Base-by-base conservation (phyloP, 257 asterid genomes). In the Asclepias syriaca region DNA sequence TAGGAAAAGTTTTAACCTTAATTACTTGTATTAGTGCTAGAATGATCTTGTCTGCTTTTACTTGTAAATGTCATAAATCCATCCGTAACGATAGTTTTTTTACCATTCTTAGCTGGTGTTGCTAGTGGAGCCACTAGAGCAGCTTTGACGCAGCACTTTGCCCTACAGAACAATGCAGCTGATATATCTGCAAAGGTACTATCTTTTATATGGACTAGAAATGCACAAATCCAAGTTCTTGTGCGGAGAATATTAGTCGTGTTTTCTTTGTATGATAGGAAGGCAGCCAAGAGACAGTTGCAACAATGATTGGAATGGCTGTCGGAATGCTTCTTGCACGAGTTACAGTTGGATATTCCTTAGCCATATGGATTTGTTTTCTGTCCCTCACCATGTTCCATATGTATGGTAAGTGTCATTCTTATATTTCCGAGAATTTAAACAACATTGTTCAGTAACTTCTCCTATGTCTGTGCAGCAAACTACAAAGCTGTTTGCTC, bases 61-160 rank as follows among this genome's bases (percentile, higher is more conserved):
- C 19, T 57, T 22, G 63, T 58, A 58, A 58, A 58, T 3, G 14
- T 58, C 27, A 56, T 56, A 21, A 21, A 11, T 1, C 45, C 45
- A 13, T 61, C 34, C 46, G 3, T 29, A 29, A 29, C 3, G 34
- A 21, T 7, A 9, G 16, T 70, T 40, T 51, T 54, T 61, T 61
- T 18, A 51, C 40, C n/a, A 18, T 64, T 65, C 77, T 55, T 69
- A 95, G 99, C 98, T 85, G 99, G 99, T 40, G 99, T 95, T 79
- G 98, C 99, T 75, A 95, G 99, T 85, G 99, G 97, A 73, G 95
- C 99, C 74, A 95, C 99, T 70, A 87, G 98, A 87, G 99, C 99
- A 6, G 99, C 98, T 81, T 81, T 95, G 82, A 92, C 99, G 0
- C 99, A 92, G 77, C 99, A 95, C 73, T 95, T 95, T 83, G 97